Evolutionary conservation across 768 basidiomycete species (phyloP).

Genomic region (Rhodotorula toruloides): DNA sequence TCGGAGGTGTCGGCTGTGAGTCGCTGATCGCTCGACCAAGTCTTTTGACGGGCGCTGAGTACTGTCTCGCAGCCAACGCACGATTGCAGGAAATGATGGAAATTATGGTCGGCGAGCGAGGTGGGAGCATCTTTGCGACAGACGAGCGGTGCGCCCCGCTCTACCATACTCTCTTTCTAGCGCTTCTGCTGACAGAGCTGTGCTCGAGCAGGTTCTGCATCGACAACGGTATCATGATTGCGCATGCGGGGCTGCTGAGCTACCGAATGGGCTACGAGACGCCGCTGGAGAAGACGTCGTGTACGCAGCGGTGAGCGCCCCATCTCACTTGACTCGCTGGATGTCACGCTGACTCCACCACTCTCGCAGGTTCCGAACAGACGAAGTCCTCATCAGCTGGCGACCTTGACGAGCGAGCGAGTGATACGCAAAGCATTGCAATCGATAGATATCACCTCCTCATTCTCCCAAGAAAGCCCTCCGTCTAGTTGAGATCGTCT

Average conservation of each 20-base stretch:
- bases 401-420: constrained; percentile 49
- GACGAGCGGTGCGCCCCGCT: constrained; percentile 71
- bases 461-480: background rate
- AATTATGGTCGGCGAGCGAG: constrained; percentile 86
- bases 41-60: background rate
- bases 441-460: background rate
- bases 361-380: constrained; percentile 73
- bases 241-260: constrained; percentile 87
- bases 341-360: background rate
- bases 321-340: background rate
- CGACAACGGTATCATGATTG: constrained; percentile 99
- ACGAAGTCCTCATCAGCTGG: constrained; percentile 90
- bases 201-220: constrained; percentile 76
- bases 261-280: constrained; percentile 85
- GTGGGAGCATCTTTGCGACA: constrained; percentile 84
- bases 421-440: background rate
- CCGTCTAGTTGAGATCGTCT: background rate
- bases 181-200: background rate
- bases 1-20: constrained; percentile 99
- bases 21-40: constrained; percentile 30
- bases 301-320: constrained; percentile 72
- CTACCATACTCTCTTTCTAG: background rate
- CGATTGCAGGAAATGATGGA: constrained; percentile 98
- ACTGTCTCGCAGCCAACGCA: constrained; percentile 63
- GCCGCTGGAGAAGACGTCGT: constrained; percentile 69